Evolutionary conservation across 1,284 basidiomycete species (phyloP).

Genomic region (Melampsora medusae): DNA sequence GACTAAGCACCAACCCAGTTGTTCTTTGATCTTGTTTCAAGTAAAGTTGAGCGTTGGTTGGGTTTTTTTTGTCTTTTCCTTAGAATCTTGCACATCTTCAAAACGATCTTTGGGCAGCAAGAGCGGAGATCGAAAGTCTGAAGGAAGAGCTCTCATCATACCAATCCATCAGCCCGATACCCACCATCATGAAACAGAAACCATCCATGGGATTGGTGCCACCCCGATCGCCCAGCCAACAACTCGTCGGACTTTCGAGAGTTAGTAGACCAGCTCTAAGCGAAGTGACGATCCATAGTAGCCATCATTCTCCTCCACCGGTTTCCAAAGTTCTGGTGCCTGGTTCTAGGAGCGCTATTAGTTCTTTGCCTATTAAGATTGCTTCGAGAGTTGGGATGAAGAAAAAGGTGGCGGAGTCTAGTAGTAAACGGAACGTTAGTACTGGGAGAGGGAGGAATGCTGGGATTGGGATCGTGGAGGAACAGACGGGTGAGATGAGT

Average conservation of each 20-base stretch:
- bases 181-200: background rate
- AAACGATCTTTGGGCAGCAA: conserved; percentile 22
- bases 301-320: background rate
- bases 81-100: conserved; percentile 30
- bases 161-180: conserved; percentile 17
- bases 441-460: too few relatives aligned
- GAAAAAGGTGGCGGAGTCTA: background rate
- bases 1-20: background rate
- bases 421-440: too few relatives aligned
- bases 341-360: background rate
- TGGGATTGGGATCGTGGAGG: background rate
- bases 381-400: background rate
- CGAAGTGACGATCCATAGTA: conserved; percentile 24
- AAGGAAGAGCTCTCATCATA: conserved; percentile 36
- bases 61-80: background rate
- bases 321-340: background rate
- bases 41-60: background rate
- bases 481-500: conserved; percentile 24
- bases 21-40: too few relatives aligned
- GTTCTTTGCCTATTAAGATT: background rate
- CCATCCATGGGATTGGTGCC: background rate
- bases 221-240: conserved; percentile 9
- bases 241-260: conserved; percentile 14
- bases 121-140: conserved; percentile 21
- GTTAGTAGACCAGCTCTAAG: conserved; percentile 19